Evolutionary conservation across 495 filamentous ascomycete species (phyloP).

Genomic region (Aspergillus sparsus): DNA sequence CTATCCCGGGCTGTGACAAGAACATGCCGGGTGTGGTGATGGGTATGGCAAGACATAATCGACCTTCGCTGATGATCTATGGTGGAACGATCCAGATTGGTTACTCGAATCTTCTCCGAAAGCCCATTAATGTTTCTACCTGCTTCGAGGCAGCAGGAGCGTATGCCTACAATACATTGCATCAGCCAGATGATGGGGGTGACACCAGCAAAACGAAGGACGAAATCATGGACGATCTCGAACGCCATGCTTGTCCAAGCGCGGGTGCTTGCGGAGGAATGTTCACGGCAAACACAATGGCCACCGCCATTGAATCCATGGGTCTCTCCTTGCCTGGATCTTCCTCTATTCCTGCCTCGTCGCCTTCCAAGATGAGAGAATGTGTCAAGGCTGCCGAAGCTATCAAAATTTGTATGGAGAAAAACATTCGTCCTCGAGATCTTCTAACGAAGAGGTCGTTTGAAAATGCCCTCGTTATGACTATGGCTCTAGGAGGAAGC

Average conservation of each 20-base stretch:
- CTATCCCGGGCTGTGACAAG: slow-evolving; percentile 96
- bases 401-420: slow-evolving; percentile 83
- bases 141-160: slow-evolving; percentile 93
- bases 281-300: slow-evolving; percentile 99
- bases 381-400: slow-evolving; percentile 84
- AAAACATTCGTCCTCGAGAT: slow-evolving; percentile 81
- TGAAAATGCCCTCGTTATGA: slow-evolving; percentile 90
- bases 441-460: slow-evolving; percentile 83
- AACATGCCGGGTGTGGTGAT: slow-evolving; percentile 95
- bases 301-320: slow-evolving; percentile 94
- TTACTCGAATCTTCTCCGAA: slow-evolving; percentile 73
- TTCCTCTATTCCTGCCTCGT: slow-evolving; percentile 83
- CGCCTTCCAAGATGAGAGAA: slow-evolving; percentile 89
- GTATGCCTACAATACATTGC: slow-evolving; percentile 71
- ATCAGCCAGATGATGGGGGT: slow-evolving; percentile 56
- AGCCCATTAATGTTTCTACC: slow-evolving; percentile 83
- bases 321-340: slow-evolving; percentile 87
- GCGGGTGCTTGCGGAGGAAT: slow-evolving; percentile 95
- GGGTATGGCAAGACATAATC: slow-evolving; percentile 86
- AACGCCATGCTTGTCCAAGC: slow-evolving; percentile 83
- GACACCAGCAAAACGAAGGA: slow-evolving; percentile 63
- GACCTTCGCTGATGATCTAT: slow-evolving; percentile 82
- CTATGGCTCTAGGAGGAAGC: slow-evolving; percentile 86
- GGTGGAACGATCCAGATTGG: slow-evolving; percentile 89
- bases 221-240: slow-evolving; percentile 85